These are phyloP conservation scores for Inga oerstediana DNA, from an alignment of 306 rosid genomes.

Conservation along the genomic window DNA sequence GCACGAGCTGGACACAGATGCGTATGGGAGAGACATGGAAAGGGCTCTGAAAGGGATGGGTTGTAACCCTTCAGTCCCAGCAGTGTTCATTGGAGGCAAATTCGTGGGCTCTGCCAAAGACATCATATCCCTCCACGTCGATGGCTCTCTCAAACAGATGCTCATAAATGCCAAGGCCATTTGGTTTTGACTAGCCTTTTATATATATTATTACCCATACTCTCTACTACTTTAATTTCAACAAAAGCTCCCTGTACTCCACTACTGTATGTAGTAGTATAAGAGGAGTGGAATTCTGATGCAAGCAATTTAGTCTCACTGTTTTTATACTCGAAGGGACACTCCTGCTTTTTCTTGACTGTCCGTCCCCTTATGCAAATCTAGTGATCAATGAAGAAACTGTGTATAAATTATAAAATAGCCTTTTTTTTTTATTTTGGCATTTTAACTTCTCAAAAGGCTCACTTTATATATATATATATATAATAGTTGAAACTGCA, in stretches of 20 bases:
- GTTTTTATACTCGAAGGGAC: slow-evolving; percentile 32
- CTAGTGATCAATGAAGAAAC: slow-evolving; percentile 1
- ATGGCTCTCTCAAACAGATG: slow-evolving; percentile 93
- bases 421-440: slow-evolving; percentile 8
- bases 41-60: slow-evolving; percentile 79
- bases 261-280: neutral
- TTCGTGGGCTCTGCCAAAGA: slow-evolving; percentile 90
- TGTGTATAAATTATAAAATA: slow-evolving; percentile 25
- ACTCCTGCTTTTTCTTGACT: slow-evolving; percentile 48
- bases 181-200: slow-evolving; percentile 58
- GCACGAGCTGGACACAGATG: slow-evolving; percentile 81
- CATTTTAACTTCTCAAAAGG: slow-evolving; percentile 6
- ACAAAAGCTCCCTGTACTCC: slow-evolving; percentile 30
- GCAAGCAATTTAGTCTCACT: neutral
- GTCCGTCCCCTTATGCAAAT: slow-evolving; percentile 49
- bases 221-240: neutral
- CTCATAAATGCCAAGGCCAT: slow-evolving; percentile 93
- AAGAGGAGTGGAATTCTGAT: slow-evolving; percentile 28
- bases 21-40: slow-evolving; percentile 88
- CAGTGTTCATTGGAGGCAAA: slow-evolving; percentile 93
- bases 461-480: neutral
- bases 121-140: slow-evolving; percentile 89
- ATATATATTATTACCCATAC: neutral
- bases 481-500: neutral
- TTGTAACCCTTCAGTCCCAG: slow-evolving; percentile 95